A percentile compares a stretch with the other conserved stretches of the same genome.
Conservation (phyloP, 106 monocot species). For the Apostasia shenzhenica region DNA sequence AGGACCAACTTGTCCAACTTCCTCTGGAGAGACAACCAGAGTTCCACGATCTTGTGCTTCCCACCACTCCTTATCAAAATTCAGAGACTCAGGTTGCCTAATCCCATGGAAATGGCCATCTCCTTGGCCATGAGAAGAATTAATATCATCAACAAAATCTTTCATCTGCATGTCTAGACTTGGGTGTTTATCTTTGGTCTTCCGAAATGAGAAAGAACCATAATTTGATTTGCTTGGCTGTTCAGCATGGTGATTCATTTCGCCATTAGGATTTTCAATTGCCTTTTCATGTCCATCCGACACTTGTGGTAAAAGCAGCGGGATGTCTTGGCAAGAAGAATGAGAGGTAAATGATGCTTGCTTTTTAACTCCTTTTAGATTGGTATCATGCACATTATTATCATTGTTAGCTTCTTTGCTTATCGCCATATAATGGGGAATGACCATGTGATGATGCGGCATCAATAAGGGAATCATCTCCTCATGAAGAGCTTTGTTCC, state of each 20-base stretch:
- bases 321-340: slow-evolving; percentile 75
- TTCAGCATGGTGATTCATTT: slow-evolving; percentile 20
- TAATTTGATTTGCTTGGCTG: slow-evolving; percentile 31
- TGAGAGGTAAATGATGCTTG: slow-evolving; percentile 37
- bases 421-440: slow-evolving; percentile 96
- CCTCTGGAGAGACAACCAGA: slow-evolving; percentile 54
- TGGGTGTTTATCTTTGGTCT: slow-evolving; percentile 25
- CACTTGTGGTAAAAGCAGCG: slow-evolving; percentile 76
- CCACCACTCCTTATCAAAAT: slow-evolving; percentile 79
- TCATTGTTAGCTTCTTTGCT: slow-evolving; percentile 27
- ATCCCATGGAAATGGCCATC: slow-evolving; percentile 22
- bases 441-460: slow-evolving; percentile 99
- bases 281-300: slow-evolving; percentile 23
- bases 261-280: slow-evolving; percentile 24
- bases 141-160: slow-evolving; percentile 74
- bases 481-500: slow-evolving; percentile 95
- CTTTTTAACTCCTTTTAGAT: slow-evolving; percentile 22
- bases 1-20: slow-evolving; percentile 94
- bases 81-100: slow-evolving; percentile 10
- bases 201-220: slow-evolving; percentile 31
- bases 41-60: slow-evolving; percentile 61
- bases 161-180: slow-evolving; percentile 69
- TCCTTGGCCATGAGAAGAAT: slow-evolving; percentile 15
- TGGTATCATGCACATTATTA: slow-evolving; percentile 15
- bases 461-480: slow-evolving; percentile 90